Evolutionary conservation across 306 rosid genomes (phyloP).

Genomic region (Medicago lupulina): DNA sequence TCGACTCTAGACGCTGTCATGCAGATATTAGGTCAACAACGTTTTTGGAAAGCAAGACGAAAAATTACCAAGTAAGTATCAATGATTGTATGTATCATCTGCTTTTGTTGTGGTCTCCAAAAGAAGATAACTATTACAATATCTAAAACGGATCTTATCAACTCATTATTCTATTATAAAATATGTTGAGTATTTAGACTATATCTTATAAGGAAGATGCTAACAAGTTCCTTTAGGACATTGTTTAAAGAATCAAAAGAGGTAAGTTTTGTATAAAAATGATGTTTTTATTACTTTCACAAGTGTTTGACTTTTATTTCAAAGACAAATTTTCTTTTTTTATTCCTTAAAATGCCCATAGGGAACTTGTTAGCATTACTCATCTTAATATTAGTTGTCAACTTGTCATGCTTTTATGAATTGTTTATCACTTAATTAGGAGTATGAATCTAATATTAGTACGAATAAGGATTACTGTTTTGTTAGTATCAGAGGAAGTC

Average conservation of each 20-base stretch:
- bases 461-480: not conserved
- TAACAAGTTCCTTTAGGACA: too few relatives aligned
- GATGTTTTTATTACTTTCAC: too few relatives aligned
- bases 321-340: too few relatives aligned
- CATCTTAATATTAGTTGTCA: not conserved
- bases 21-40: slow-evolving; percentile 82
- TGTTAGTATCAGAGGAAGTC: slow-evolving; percentile 45
- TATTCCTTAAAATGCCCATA: too few relatives aligned
- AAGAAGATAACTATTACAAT: too few relatives aligned
- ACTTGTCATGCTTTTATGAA: not conserved
- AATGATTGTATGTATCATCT: slow-evolving; percentile 21
- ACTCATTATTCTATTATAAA: too few relatives aligned
- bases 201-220: not conserved
- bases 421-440: not conserved
- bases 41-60: slow-evolving; percentile 94
- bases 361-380: too few relatives aligned
- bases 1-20: slow-evolving; percentile 77
- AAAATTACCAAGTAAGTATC: slow-evolving; percentile 76
- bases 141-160: too few relatives aligned
- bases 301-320: too few relatives aligned
- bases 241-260: too few relatives aligned
- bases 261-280: too few relatives aligned
- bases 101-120: slow-evolving; percentile 33
- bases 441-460: not conserved
- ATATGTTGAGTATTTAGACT: not conserved